A percentile compares a stretch with the other conserved stretches of the same genome.
Conservation (phyloP, 2,329 filamentous ascomycete species). For the Lachnellula hyalina region DNA sequence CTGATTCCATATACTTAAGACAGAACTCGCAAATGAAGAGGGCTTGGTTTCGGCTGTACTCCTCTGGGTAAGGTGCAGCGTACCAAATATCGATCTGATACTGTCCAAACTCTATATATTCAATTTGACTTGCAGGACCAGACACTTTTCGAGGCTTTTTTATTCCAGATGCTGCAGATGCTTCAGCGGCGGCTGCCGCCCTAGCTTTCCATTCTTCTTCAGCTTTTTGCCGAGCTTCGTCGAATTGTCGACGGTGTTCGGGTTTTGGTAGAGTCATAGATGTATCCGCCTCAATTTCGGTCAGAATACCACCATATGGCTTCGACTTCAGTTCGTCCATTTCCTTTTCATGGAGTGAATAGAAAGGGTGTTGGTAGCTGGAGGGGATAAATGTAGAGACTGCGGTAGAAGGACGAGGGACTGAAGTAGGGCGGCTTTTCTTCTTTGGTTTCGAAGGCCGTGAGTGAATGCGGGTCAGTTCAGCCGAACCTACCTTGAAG, state of each 20-base stretch:
- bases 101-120: slow-evolving; percentile 96
- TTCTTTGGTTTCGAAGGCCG: slow-evolving; percentile 53
- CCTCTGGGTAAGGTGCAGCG: slow-evolving; percentile 93
- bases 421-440: slow-evolving; percentile 37
- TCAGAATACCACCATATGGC: slow-evolving; percentile 90
- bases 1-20: slow-evolving; percentile 98
- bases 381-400: slow-evolving; percentile 29
- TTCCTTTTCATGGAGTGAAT: slow-evolving; percentile 84
- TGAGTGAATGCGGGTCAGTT: slow-evolving; percentile 56
- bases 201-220: slow-evolving; percentile 86
- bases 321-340: slow-evolving; percentile 85
- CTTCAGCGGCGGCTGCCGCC: slow-evolving; percentile 57
- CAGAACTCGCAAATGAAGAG: slow-evolving; percentile 99
- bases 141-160: slow-evolving; percentile 68
- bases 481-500: slow-evolving; percentile 51
- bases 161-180: slow-evolving; percentile 57
- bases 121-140: slow-evolving; percentile 92
- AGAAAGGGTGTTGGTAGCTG: slow-evolving; percentile 71
- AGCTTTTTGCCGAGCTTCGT: slow-evolving; percentile 82
- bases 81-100: slow-evolving; percentile 99
- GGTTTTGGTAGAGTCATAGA: slow-evolving; percentile 77
- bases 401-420: slow-evolving; percentile 35
- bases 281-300: slow-evolving; percentile 85
- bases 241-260: slow-evolving; percentile 79
- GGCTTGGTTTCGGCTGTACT: slow-evolving; percentile 93